Evolutionary conservation across 805 yeast genomes (phyloP), one percentile per base, ranked within the genome.

Genomic region (Candida suzukii): DNA sequence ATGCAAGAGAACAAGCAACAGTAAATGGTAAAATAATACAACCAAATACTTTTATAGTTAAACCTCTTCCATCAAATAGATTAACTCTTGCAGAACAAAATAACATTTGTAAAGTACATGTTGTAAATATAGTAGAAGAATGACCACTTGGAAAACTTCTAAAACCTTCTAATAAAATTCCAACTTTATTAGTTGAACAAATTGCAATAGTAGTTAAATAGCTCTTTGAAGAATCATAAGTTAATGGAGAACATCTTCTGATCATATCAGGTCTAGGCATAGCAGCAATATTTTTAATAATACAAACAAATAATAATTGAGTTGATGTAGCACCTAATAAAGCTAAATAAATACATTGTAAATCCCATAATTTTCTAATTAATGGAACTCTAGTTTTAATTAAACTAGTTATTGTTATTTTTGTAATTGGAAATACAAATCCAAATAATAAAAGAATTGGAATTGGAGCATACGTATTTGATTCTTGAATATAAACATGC

Each of bases 111-210:
- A 64, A 53, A 1, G 66, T 61, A 44, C 68, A 61, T 1, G 79
- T 70, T 1, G 78, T 64, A 49, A 75, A 75, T 19, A 74, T 60
- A 6, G 74, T 62, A 9, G 77, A 62, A 0, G 80, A 66, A 51
- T 76, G 82, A 1, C 80, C 82, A 38, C 78, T 73, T 2, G 82
- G 82, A 37, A 78, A 74, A 22, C 78, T 71, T 47, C 78, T 64
- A 51, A 74, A 71, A 1, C 81, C 82, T 50, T 75, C 80, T 50
- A 57, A 52, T 17, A 76, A 52, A 3, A 62, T 42, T 14, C 45
- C 49, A 3, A 52, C 19, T 39, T 71, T 51, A 1, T 54, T 51
- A 21, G 70, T 63, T 1, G 73, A 61, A 51, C 82, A 77, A 1
- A 71, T 68, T 12, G 64, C 70, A 21, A 75, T 74, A 37, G 58